phyloP scores from a whole-genome alignment of 495 filamentous ascomycete species.

The Lineolata rhizophorae region DNA sequence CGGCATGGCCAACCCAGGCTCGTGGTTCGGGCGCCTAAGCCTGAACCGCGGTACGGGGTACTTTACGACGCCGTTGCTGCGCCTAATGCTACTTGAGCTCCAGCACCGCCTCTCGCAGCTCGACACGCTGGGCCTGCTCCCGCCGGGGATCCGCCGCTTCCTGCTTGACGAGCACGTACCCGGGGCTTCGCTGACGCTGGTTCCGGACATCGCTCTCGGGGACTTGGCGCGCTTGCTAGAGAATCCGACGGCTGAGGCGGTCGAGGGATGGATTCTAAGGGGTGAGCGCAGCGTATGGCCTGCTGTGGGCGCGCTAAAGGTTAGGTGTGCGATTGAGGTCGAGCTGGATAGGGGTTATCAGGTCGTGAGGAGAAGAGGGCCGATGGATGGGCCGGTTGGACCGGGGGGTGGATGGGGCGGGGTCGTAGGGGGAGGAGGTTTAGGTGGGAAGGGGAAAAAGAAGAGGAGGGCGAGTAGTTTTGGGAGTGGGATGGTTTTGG shows the following conservation, averaged over 20 bases:
- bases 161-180: constrained; percentile 78
- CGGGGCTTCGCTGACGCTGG: constrained; percentile 56
- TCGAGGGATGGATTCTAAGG: constrained; percentile 68
- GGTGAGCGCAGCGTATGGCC: constrained; percentile 88
- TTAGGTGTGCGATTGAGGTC: constrained; percentile 71
- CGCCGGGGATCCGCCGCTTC: constrained; percentile 45
- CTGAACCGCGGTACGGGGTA: constrained; percentile 2
- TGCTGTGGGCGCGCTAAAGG: constrained; percentile 59
- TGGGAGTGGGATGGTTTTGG: constrained; percentile 2
- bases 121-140: constrained; percentile 53
- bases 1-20: constrained; percentile 7
- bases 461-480: constrained; percentile 11
- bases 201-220: constrained; percentile 48
- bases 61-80: constrained; percentile 34
- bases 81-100: constrained; percentile 51
- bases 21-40: neutral
- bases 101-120: constrained; percentile 67
- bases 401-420: constrained; percentile 1
- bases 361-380: constrained; percentile 38
- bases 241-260: constrained; percentile 47
- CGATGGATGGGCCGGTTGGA: constrained; percentile 19
- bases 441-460: constrained; percentile 6
- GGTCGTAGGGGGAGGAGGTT: constrained; percentile 9
- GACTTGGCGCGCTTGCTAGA: constrained; percentile 64
- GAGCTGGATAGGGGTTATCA: constrained; percentile 74